Conservation (phyloP, 2,329 filamentous ascomycete genomes). For the Colletotrichum eleusines region DNA sequence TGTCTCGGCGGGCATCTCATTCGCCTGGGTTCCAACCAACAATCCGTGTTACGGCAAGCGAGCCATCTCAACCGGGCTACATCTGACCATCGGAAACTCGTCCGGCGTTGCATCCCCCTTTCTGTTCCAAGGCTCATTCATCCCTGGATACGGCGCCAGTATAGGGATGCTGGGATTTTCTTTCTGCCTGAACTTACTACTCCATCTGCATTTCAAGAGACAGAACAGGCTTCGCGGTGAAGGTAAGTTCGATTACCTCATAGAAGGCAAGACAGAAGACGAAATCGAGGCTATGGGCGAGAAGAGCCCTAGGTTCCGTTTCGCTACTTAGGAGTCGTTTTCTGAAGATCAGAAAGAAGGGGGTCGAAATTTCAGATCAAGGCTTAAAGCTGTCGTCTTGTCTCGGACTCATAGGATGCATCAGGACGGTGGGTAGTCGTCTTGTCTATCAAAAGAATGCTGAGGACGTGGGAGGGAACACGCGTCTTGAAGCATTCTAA, state of each 20-base stretch:
- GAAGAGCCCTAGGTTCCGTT: slow-evolving; percentile 51
- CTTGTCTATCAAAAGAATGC: too few species aligned
- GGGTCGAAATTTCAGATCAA: too few species aligned
- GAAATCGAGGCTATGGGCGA: slow-evolving; percentile 59
- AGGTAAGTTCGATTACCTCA: slow-evolving; percentile 54
- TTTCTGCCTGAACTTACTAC: slow-evolving; percentile 46
- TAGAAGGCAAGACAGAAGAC: slow-evolving; percentile 56
- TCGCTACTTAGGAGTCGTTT: slow-evolving; percentile 26
- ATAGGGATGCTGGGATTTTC: slow-evolving; percentile 60
- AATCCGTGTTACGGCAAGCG: slow-evolving; percentile 41
- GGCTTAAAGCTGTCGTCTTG: too few species aligned
- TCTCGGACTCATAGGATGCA: too few species aligned
- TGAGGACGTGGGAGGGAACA: too few species aligned
- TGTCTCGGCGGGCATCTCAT: slow-evolving; percentile 21
- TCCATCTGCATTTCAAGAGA: slow-evolving; percentile 49
- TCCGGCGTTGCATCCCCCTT: slow-evolving; percentile 74
- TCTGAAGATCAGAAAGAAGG: not conserved
- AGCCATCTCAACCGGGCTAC: slow-evolving; percentile 36
- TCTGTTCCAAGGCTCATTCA: slow-evolving; percentile 59
- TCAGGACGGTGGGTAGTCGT: too few species aligned
- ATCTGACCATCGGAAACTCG: slow-evolving; percentile 45
- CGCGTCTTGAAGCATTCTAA: too few species aligned
- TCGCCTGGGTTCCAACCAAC: slow-evolving; percentile 41
- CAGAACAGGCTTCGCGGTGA: slow-evolving; percentile 52
- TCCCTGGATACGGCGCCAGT: slow-evolving; percentile 64